These are phyloP conservation scores for Dinochytrium kinnereticum DNA, from an alignment of 371 early-diverging fungal species.

Conservation along the genomic window DNA sequence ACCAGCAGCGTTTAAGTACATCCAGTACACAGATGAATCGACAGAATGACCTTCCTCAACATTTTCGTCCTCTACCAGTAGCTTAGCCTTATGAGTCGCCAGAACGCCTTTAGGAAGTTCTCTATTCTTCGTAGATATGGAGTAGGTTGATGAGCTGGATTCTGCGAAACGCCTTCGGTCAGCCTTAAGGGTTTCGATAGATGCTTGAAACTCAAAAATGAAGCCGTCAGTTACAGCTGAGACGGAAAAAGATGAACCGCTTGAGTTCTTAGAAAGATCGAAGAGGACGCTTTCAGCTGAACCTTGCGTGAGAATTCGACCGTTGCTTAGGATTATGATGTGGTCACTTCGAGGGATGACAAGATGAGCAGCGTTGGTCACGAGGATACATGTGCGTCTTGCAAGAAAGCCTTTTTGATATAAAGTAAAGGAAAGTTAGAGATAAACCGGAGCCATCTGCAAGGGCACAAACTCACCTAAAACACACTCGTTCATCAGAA, in stretches of 20 bases:
- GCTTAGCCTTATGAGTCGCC: constrained; percentile 8
- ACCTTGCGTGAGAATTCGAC: constrained; percentile 67
- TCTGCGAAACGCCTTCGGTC: too few relatives aligned
- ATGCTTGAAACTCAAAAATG: not conserved
- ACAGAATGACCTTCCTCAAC: constrained; percentile 32
- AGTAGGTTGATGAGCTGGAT: too few relatives aligned
- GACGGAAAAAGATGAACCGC: not conserved
- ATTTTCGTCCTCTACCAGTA: constrained; percentile 38
- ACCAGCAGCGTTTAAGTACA: constrained; percentile 37
- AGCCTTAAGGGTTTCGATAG: not conserved
- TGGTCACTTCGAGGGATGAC: constrained; percentile 69
- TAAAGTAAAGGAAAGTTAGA: not conserved
- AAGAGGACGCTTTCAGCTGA: constrained; percentile 34
- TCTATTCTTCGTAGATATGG: too few relatives aligned
- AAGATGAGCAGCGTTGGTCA: constrained; percentile 79
- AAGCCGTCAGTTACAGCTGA: not conserved
- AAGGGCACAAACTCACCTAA: constrained; percentile 42
- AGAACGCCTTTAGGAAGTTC: not conserved
- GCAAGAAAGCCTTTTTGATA: constrained; percentile 56
- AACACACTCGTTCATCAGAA: constrained; percentile 59
- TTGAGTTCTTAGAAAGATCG: constrained; percentile 1
- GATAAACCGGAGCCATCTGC: not conserved
- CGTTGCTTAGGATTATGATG: constrained; percentile 74
- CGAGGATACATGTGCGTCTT: constrained; percentile 81
- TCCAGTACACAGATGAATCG: constrained; percentile 20